These are phyloP conservation scores for Diplocarpon rosae DNA, from an alignment of 2,329 filamentous ascomycete genomes.

Conservation along the genomic window DNA sequence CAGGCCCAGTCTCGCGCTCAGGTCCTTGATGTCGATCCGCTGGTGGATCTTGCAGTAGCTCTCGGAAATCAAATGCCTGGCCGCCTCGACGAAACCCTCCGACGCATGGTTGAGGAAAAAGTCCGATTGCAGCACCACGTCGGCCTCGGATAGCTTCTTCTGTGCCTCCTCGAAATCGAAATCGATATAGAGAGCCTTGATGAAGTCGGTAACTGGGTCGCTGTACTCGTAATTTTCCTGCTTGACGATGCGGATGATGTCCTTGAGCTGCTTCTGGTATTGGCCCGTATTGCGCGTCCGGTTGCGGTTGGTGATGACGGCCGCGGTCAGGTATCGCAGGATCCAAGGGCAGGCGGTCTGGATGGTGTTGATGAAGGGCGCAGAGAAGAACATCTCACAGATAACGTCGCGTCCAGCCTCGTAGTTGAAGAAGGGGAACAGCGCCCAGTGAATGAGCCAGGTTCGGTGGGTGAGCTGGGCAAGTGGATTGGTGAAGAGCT, in stretches of 20 bases:
- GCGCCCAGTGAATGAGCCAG: conserved; percentile 95
- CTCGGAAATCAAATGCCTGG: conserved; percentile 93
- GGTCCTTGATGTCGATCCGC: conserved; percentile 94
- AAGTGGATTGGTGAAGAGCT: conserved; percentile 91
- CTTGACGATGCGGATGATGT: conserved; percentile 86
- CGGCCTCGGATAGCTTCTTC: conserved; percentile 73
- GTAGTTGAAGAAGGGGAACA: conserved; percentile 99
- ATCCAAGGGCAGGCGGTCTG: conserved; percentile 97
- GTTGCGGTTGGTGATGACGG: conserved; percentile 86
- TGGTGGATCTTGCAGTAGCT: conserved; percentile 99
- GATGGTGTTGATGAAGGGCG: conserved; percentile 98
- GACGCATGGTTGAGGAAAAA: conserved; percentile 86
- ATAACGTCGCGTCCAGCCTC: conserved; percentile 82
- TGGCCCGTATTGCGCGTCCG: conserved; percentile 68
- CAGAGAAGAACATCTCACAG: conserved; percentile 94
- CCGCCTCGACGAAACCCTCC: conserved; percentile 86
- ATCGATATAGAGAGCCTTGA: conserved; percentile 88
- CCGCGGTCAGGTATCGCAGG: conserved; percentile 82
- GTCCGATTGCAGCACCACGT: conserved; percentile 83
- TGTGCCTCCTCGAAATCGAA: conserved; percentile 98
- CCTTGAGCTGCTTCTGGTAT: conserved; percentile 98
- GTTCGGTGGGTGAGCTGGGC: conserved; percentile 94
- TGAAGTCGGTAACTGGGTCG: conserved; percentile 91
- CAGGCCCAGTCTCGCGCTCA: conserved; percentile 82
- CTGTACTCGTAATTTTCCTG: conserved; percentile 97